phyloP scores from a whole-genome alignment of 1,284 basidiomycete genomes.

The Stygiomarasmius scandens region DNA sequence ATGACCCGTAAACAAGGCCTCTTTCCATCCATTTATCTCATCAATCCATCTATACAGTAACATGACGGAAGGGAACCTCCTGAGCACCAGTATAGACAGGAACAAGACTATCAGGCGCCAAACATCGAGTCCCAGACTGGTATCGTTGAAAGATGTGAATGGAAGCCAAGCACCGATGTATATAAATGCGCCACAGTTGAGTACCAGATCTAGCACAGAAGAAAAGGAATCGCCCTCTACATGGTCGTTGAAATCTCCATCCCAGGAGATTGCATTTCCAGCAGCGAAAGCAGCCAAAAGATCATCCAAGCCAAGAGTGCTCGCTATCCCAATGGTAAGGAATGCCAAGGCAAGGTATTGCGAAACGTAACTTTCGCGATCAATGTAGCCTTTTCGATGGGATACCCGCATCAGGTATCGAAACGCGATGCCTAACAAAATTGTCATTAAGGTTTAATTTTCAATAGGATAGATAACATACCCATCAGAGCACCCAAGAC shows the following conservation, averaged over 20 bases:
- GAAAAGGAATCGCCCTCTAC: conserved; percentile 87
- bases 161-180: conserved; percentile 83
- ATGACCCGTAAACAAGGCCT: conserved; percentile 86
- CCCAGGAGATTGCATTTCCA: conserved; percentile 90
- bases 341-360: conserved; percentile 87
- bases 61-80: conserved; percentile 78
- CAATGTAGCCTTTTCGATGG: conserved; percentile 77
- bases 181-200: conserved; percentile 83
- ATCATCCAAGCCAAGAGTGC: conserved; percentile 83
- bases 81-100: conserved; percentile 66
- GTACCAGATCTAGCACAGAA: conserved; percentile 83
- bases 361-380: conserved; percentile 90
- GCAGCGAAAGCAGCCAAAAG: conserved; percentile 91
- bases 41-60: conserved; percentile 82
- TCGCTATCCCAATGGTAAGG: conserved; percentile 79
- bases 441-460: background rate
- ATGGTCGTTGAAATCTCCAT: conserved; percentile 86
- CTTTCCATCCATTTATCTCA: conserved; percentile 78
- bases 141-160: conserved; percentile 68
- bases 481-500: conserved; percentile 80
- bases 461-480: conserved; percentile 17
- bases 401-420: conserved; percentile 84
- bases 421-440: conserved; percentile 61
- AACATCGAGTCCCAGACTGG: conserved; percentile 66
- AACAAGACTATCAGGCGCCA: conserved; percentile 77